These are phyloP conservation scores for Zanthoxylum bungeanum DNA, from an alignment of 345 rosid species.

Conservation along the genomic window DNA sequence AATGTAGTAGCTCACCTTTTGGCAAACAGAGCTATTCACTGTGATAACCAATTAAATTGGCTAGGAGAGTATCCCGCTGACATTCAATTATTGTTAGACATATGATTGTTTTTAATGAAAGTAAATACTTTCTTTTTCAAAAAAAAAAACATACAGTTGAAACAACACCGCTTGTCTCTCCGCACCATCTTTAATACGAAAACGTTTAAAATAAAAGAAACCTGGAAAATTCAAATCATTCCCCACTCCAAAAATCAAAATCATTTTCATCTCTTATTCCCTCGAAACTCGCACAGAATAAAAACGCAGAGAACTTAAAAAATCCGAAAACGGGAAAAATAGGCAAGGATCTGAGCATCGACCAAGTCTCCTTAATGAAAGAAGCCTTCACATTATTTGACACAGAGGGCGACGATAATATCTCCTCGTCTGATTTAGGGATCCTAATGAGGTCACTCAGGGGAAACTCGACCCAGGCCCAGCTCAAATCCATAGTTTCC, in stretches of 20 bases:
- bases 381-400: conserved; percentile 98
- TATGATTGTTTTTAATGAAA: too few relatives aligned
- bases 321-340: conserved; percentile 22
- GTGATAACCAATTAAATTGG: too few relatives aligned
- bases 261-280: neutral
- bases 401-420: conserved; percentile 87
- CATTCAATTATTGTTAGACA: too few relatives aligned
- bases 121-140: too few relatives aligned
- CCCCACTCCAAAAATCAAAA: neutral
- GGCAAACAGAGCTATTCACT: too few relatives aligned
- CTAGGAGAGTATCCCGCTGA: too few relatives aligned
- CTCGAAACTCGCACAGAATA: neutral
- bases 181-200: too few relatives aligned
- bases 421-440: conserved; percentile 91
- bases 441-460: conserved; percentile 97
- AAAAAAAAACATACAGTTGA: too few relatives aligned
- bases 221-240: too few relatives aligned
- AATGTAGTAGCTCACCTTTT: too few relatives aligned
- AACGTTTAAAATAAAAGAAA: too few relatives aligned
- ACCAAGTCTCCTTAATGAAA: conserved; percentile 92
- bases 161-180: too few relatives aligned
- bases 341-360: conserved; percentile 87
- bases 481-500: conserved; percentile 67
- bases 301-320: neutral
- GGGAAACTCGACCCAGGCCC: conserved; percentile 97